Base-by-base conservation (phyloP, 495 filamentous ascomycete species). In the Polyplosphaeria fusca region DNA sequence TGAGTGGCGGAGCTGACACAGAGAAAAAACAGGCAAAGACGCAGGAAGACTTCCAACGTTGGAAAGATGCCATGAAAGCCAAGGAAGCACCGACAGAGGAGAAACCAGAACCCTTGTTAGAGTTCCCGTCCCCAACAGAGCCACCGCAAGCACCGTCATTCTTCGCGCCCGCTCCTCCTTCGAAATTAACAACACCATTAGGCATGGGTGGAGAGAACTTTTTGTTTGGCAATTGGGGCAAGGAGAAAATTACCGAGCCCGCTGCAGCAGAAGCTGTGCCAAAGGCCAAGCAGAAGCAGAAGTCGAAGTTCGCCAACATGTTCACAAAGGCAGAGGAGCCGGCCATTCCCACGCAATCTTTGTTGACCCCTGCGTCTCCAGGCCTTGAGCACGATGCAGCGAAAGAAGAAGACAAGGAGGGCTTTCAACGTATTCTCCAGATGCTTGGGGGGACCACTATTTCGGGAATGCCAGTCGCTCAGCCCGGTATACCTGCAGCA, bases 1-100 rank as follows among this genome's bases (percentile, higher is more conserved):
- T 76, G 68, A 73, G 72, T 37, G 53, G 65, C n/a, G 40, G 58
- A 0, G 59, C 27, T 7, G 53, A 32, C 2, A 39, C 61, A 0
- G 53, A 32, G 3, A 63, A 67, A 18, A 63, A 68, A 23, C 68
- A 77, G 40, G 82, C 76, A 50, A 74, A 83, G 52, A 95, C 87
- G 9, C 85, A 87, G 66, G 90, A 94, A 65, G 90, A 97, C 51
- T 97, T 98, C 69, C 86, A 96, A 71, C 86, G 86, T 55, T 98
- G 94, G 83, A 96, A 96, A 73, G 88, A 93, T 61, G 77, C 74
- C 45, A 94, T 95, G 91, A 95, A 92, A 69, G 83, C 85, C 24
- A 73, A 69, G 46, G 71, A 71, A 64, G 47, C 61, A 61, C 67
- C 66, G 67, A 69, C 52, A 4, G 79, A 71, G 32, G 79, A 82